Evolutionary conservation across 1,139 yeast genomes (phyloP).

Genomic region (Suhomyces bribrorum): DNA sequence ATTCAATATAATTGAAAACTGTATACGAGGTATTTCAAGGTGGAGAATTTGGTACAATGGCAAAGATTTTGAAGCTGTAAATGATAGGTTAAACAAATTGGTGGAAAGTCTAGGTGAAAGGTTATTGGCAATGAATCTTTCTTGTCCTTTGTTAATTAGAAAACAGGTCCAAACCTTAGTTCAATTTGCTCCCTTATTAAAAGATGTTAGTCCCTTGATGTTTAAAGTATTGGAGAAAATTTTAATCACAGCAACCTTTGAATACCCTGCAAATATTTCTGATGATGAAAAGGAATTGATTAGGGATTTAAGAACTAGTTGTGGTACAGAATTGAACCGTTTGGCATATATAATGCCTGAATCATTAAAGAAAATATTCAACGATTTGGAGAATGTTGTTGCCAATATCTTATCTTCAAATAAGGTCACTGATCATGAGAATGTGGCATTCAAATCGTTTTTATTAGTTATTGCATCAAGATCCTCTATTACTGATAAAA

Average conservation of each 20-base stretch:
- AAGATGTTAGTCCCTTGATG: constrained; percentile 71
- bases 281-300: constrained; percentile 81
- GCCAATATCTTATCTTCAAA: constrained; percentile 66
- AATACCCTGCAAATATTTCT: constrained; percentile 64
- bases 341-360: constrained; percentile 95
- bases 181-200: constrained; percentile 92
- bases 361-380: constrained; percentile 74
- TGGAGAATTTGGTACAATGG: constrained; percentile 91
- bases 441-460: constrained; percentile 91
- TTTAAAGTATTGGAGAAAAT: constrained; percentile 85
- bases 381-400: constrained; percentile 80
- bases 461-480: constrained; percentile 88
- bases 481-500: constrained; percentile 67
- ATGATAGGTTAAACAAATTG: constrained; percentile 57
- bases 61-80: constrained; percentile 60
- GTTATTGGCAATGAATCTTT: constrained; percentile 69
- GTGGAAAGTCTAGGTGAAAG: constrained; percentile 80
- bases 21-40: constrained; percentile 89
- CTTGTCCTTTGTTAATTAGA: constrained; percentile 79
- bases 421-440: constrained; percentile 85
- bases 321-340: constrained; percentile 93
- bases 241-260: constrained; percentile 83
- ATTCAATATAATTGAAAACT: constrained; percentile 83
- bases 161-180: constrained; percentile 91
- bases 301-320: constrained; percentile 84